These are phyloP conservation scores for Erodium texanum DNA, from an alignment of 441 rosid species.

Conservation along the genomic window DNA sequence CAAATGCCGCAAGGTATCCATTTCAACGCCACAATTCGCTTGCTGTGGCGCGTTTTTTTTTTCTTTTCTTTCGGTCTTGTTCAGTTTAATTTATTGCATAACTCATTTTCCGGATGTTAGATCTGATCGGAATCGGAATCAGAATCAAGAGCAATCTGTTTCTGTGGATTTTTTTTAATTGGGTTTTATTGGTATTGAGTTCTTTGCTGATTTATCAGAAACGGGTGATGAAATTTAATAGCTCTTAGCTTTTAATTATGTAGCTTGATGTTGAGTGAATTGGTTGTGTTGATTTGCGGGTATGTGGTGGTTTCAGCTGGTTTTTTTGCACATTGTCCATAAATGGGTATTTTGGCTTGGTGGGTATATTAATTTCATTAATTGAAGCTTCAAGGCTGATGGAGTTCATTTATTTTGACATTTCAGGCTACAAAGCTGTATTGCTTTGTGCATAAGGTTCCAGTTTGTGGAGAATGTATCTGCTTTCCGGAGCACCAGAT, in stretches of 20 bases:
- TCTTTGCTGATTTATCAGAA: neutral
- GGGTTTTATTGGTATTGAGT: neutral
- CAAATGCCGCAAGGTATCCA: constrained; percentile 79
- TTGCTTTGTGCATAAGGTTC: constrained; percentile 98
- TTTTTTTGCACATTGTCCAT: neutral
- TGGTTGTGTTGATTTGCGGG: neutral
- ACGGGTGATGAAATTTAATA: neutral
- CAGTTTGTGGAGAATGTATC: constrained; percentile 96
- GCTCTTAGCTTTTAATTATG: neutral
- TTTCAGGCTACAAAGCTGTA: constrained; percentile 91
- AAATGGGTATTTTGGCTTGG: neutral
- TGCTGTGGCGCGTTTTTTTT: neutral
- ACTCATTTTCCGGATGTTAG: constrained; percentile 2
- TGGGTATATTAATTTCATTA: neutral
- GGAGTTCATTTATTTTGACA: constrained; percentile 5
- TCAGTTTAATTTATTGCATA: neutral
- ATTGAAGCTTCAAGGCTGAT: neutral
- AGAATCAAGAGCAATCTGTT: neutral
- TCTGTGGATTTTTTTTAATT: neutral
- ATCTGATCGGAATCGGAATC: constrained; percentile 7
- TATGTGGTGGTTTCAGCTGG: neutral
- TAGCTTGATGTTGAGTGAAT: neutral
- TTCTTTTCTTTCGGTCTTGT: neutral
- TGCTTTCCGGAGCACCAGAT: constrained; percentile 91
- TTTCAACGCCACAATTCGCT: neutral